Conservation (phyloP, 192 early-diverging fungal genomes). For the Cladochytrium replicatum region DNA sequence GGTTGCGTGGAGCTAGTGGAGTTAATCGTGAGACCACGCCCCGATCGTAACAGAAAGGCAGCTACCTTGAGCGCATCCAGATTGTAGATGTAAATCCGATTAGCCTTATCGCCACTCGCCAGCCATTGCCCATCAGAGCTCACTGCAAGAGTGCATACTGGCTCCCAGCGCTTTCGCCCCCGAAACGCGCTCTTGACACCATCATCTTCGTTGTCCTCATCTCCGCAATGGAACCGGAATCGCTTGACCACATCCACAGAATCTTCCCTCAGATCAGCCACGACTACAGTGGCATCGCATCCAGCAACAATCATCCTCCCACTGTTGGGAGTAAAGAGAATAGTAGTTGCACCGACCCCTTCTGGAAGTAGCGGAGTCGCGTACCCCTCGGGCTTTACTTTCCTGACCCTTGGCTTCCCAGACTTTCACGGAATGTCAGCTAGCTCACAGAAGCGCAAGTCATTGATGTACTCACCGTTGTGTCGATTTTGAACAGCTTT, state of each 20-base stretch:
- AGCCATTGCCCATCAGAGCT: constrained; percentile 74
- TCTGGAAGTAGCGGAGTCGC: too few relatives aligned
- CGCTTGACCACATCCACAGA: constrained; percentile 56
- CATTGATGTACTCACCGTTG: too few relatives aligned
- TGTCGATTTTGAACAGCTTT: constrained; percentile 24
- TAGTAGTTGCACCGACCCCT: constrained; percentile 61
- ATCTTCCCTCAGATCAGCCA: constrained; percentile 67
- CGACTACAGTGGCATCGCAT: constrained; percentile 58
- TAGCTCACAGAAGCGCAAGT: too few relatives aligned
- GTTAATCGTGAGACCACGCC: too few relatives aligned
- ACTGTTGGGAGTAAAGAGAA: constrained; percentile 75
- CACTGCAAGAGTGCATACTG: constrained; percentile 59
- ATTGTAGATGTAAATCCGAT: constrained; percentile 64
- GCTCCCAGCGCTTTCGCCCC: constrained; percentile 36
- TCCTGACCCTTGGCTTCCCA: too few relatives aligned
- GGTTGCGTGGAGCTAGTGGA: constrained; percentile 53
- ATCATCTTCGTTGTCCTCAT: too few relatives aligned
- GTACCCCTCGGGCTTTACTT: too few relatives aligned
- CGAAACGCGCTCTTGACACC: background rate
- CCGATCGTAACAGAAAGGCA: too few relatives aligned
- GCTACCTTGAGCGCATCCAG: constrained; percentile 58
- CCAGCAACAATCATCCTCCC: constrained; percentile 67
- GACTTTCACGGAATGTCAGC: too few relatives aligned
- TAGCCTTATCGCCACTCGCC: constrained; percentile 64
- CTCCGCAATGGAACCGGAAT: too few relatives aligned